Percentiles rank a stretch among this genome's conserved stretches.
These are phyloP conservation scores for Malassezia vespertilionis DNA, from an alignment of 1,284 basidiomycete genomes.

Conservation along the genomic window DNA sequence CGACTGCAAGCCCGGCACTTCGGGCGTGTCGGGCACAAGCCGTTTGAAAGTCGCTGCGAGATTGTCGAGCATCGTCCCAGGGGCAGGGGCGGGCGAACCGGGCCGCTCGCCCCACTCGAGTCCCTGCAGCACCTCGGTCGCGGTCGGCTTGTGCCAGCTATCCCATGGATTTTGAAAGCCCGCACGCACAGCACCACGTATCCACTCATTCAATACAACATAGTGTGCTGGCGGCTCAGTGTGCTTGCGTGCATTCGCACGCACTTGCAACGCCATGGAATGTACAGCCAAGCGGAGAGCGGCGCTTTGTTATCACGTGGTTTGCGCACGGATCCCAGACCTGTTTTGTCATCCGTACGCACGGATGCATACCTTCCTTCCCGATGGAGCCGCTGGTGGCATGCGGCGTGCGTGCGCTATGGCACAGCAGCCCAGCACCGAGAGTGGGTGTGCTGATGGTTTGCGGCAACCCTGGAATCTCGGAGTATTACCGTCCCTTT, in stretches of 20 bases:
- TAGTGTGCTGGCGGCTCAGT: slow-evolving; percentile 16
- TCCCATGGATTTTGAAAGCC: slow-evolving; percentile 42
- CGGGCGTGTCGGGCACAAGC: not conserved
- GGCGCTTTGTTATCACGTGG: not conserved
- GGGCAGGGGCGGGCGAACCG: not conserved
- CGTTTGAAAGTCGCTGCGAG: not conserved
- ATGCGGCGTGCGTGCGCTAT: slow-evolving; percentile 6
- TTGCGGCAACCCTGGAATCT: slow-evolving; percentile 14
- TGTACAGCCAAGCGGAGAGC: not conserved
- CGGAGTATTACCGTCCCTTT: slow-evolving; percentile 6
- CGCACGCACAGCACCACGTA: slow-evolving; percentile 1
- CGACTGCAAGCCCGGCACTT: not conserved
- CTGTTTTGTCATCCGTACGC: too few species aligned
- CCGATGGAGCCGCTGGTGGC: not conserved
- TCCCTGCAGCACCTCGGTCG: slow-evolving; percentile 28
- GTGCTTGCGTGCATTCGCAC: not conserved
- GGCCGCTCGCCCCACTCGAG: slow-evolving; percentile 28
- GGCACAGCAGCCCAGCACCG: not conserved
- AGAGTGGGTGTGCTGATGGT: slow-evolving; percentile 8
- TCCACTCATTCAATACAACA: not conserved
- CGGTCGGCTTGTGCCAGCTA: slow-evolving; percentile 31
- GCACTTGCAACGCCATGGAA: not conserved
- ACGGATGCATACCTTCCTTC: too few species aligned
- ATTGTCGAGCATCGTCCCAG: not conserved
- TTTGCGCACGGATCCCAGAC: too few species aligned